Base-by-base conservation (phyloP, 768 basidiomycete genomes). In the Lenzites betulinus region DNA sequence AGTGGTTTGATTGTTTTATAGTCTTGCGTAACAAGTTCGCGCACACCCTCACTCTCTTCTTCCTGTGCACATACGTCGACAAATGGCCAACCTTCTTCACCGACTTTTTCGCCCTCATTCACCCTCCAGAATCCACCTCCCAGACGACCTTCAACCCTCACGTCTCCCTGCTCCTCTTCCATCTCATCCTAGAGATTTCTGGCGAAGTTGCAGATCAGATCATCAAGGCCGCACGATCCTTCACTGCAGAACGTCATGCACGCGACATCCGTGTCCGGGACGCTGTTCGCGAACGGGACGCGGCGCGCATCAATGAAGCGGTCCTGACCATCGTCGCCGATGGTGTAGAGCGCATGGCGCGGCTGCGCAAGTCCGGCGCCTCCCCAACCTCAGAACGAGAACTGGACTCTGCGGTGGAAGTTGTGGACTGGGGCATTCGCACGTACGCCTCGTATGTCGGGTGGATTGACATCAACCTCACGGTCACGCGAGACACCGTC, bases 391-490 rank as follows among this genome's bases (percentile, higher is more conserved):
- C 80, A n/a, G 74, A 81, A 30, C 79, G 80, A 68, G 83, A 86
- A 44, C 66, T 88, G 44, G 80, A 82, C 43, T 80, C 81, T 28
- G 80, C 81, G 25, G 76, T 87, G 20, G 96, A 98, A 68, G 80
- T 93, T 3, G 90, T 94, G 1, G 94, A 96, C 69, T 89, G 90
- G 86, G 93, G 94, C n/a, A 82, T 98, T 58, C 81, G 90, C 64
- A 94, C 95, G 0, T 92, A 95, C 72, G 91, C 86, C 4, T 93
- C 93, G 30, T 98, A 98, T 71, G 94, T 93, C 59, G 93, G 94
- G 15, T 99, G 97, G 97, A 90, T 98, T 66, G 97, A 99, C 70
- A 95, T 99, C 66, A 94, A 93, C 69, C 78, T 98, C 63, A 95
- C 97, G 13, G 90, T 99, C 60, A 98, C 95, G 1, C 92, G 91